A percentile compares a stretch with the other conserved stretches of the same genome.
Conservation (phyloP, 2,329 filamentous ascomycete species). For the Dissoconium aciculare region DNA sequence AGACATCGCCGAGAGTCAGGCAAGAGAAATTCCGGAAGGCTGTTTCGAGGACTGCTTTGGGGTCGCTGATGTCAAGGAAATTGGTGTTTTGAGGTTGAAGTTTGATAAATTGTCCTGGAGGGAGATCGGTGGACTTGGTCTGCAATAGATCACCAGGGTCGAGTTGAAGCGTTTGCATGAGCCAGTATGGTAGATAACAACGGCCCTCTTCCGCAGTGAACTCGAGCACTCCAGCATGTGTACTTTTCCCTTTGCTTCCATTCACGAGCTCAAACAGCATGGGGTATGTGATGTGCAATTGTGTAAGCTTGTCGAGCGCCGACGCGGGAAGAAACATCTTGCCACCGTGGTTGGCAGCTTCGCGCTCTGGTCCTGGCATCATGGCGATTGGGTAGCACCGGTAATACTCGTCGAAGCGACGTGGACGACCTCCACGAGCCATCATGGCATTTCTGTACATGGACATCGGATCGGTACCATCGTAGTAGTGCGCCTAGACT, state of each 20-base stretch:
- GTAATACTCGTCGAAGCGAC: slow-evolving; percentile 97
- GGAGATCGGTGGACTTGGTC: slow-evolving; percentile 85
- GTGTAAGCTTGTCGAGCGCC: slow-evolving; percentile 88
- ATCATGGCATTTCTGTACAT: slow-evolving; percentile 41
- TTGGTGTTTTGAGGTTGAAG: slow-evolving; percentile 84
- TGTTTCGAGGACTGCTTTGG: slow-evolving; percentile 91
- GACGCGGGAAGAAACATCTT: slow-evolving; percentile 97
- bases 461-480: slow-evolving; percentile 39
- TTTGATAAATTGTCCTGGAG: slow-evolving; percentile 84
- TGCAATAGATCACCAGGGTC: slow-evolving; percentile 91
- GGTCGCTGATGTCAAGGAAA: slow-evolving; percentile 94
- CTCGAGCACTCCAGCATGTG: slow-evolving; percentile 88
- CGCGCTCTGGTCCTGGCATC: slow-evolving; percentile 78
- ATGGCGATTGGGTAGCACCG: slow-evolving; percentile 92
- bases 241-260: slow-evolving; percentile 61
- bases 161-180: slow-evolving; percentile 82
- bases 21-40: slow-evolving; percentile 93
- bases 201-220: slow-evolving; percentile 96
- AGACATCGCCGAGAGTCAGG: slow-evolving; percentile 81
- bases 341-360: slow-evolving; percentile 85
- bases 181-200: slow-evolving; percentile 92
- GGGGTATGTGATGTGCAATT: slow-evolving; percentile 91
- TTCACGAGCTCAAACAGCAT: slow-evolving; percentile 95
- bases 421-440: slow-evolving; percentile 37
- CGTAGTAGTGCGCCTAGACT: slow-evolving; percentile 26